Evolutionary conservation across 306 rosid genomes (phyloP), one percentile per base, ranked within the genome.

Genomic region (Prunus kanzakura): DNA sequence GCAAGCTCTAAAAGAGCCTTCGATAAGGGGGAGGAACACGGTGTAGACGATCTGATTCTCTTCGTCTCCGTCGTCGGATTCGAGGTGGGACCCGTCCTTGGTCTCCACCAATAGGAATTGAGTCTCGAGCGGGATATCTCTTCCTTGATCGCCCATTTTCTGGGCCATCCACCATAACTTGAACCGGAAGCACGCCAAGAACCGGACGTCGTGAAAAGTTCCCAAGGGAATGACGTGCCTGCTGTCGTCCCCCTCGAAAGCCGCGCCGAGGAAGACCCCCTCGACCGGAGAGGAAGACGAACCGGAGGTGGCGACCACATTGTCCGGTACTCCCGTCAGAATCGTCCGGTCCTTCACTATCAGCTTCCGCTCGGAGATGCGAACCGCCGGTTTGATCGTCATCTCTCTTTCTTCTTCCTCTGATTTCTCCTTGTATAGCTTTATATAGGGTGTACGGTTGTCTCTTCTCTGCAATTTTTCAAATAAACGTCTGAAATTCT

Each of bases 101-200:
- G 92, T 85, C 55, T 95, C 97, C 9, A 90, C 78, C 85, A 95
- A 78, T 25, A 95, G 60, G 76, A 95, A 92, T 11, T 95, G 99
- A 19, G 99, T 95, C 64, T 95, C 99, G 0, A 92, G 80, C 0
- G 97, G 99, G 56, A 95, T 84, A 4, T 95, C 92, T 2, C 80
- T 76, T 14, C 97, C 97, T 65, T 50, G 79, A 15, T 87, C 89
- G 8, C 99, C 99, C 97, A 90, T 92, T 54, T 86, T 92, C 71
- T 95, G 99, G 10, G 97, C 85, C 99, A 95, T 95, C 99, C 97
- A 95, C 97, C 97, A 95, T 0, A 95, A 61, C 88, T 95, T 95
- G 90, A 95, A 95, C 52, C 98, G 82, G 69, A 95, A 95, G 69
- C 93, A 87, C 23, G 98, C 91, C 80, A 89, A 32, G 86, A 95